A percentile compares a stretch with the other conserved stretches of the same genome.
These are phyloP conservation scores for Triglochin maritima DNA, from an alignment of 106 monocot genomes.

Conservation along the genomic window DNA sequence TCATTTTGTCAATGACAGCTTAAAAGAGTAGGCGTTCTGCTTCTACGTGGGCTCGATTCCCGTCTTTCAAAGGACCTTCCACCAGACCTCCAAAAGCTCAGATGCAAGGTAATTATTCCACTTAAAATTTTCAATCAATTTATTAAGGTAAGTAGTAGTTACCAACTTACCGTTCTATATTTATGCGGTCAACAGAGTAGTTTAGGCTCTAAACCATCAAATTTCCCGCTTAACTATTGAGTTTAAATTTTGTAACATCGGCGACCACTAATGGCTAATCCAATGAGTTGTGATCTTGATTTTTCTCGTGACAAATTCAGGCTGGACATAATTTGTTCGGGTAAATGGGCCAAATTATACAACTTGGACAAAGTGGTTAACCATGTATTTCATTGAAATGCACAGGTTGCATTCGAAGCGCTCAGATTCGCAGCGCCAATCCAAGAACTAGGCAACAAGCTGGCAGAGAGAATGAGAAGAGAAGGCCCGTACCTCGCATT, in stretches of 20 bases:
- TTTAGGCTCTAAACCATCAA: too few relatives aligned
- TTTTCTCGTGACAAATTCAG: too few relatives aligned
- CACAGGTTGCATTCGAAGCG: conserved; percentile 80
- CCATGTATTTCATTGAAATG: background rate
- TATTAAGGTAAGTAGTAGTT: background rate
- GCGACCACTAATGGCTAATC: too few relatives aligned
- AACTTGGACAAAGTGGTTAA: background rate
- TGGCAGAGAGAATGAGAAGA: conserved; percentile 62
- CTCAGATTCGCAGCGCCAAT: conserved; percentile 60
- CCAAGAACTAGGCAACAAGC: conserved; percentile 43
- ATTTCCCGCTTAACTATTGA: too few relatives aligned
- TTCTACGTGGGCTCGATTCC: conserved; percentile 74
- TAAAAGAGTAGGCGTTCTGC: conserved; percentile 70
- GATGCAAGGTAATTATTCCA: conserved; percentile 56
- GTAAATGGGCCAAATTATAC: too few relatives aligned
- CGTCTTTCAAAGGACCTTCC: conserved; percentile 88
- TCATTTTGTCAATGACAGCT: conserved; percentile 8
- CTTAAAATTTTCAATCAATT: background rate
- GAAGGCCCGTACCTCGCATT: conserved; percentile 80
- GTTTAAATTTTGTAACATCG: too few relatives aligned
- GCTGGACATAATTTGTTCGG: too few relatives aligned
- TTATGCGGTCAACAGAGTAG: too few relatives aligned
- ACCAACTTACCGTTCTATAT: too few relatives aligned
- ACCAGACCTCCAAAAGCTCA: conserved; percentile 78
- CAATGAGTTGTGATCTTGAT: too few relatives aligned